Evolutionary conservation across 208 protist species (phyloP).

Genomic region (Crithidia acanthocephali): DNA sequence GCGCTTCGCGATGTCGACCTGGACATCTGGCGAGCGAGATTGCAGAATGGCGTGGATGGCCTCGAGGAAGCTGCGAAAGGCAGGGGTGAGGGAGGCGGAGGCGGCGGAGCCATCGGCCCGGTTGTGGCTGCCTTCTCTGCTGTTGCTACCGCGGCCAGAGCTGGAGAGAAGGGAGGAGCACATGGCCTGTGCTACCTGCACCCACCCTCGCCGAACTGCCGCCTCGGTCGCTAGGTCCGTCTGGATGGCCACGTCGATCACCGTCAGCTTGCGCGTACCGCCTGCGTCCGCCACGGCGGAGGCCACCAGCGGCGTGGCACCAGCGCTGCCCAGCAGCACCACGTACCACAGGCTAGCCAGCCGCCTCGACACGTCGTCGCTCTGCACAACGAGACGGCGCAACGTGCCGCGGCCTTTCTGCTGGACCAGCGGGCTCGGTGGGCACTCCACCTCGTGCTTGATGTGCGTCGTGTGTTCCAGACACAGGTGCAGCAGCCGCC

Average conservation of each 20-base stretch:
- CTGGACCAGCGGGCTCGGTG: conserved; percentile 13
- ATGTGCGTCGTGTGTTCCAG: conserved; percentile 23
- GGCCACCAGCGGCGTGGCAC: not conserved
- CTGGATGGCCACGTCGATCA: conserved; percentile 38
- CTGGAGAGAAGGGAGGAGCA: conserved; percentile 14
- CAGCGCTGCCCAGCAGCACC: conserved; percentile 11
- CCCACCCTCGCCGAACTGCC: conserved; percentile 41
- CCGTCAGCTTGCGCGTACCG: conserved; percentile 8
- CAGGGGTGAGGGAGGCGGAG: not conserved
- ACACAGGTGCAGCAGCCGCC: conserved; percentile 23
- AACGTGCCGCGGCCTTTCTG: conserved; percentile 8
- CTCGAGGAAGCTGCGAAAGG: conserved; percentile 12
- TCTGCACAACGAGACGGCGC: conserved; percentile 20
- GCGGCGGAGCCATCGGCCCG: not conserved
- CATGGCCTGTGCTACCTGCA: conserved; percentile 29
- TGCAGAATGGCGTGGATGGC: conserved; percentile 19
- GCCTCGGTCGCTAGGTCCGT: conserved; percentile 43
- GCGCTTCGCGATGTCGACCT: conserved; percentile 14
- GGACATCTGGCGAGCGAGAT: conserved; percentile 28
- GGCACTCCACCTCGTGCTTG: conserved; percentile 14
- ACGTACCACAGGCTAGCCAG: conserved; percentile 21
- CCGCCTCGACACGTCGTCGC: conserved; percentile 20
- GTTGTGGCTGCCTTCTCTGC: not conserved
- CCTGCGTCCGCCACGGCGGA: conserved; percentile 10
- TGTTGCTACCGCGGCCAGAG: no score